Conservation (phyloP, 257 asterid genomes). For the Salvia splendens region DNA sequence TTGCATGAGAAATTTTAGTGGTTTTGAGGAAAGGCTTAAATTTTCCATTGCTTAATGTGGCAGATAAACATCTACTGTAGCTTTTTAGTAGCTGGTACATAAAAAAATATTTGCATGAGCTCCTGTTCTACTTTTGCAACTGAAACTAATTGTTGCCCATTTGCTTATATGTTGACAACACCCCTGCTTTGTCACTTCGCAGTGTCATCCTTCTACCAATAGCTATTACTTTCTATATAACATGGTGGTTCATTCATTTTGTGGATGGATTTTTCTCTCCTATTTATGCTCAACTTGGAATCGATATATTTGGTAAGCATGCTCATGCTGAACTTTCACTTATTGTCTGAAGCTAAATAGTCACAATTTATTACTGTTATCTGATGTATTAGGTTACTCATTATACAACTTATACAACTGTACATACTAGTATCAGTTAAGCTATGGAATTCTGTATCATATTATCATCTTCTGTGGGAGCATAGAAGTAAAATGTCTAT, state of each 20-base stretch:
- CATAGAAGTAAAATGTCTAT: neutral
- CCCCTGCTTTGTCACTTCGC: slow-evolving; percentile 38
- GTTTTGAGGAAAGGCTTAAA: slow-evolving; percentile 11
- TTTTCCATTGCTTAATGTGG: neutral
- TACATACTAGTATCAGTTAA: neutral
- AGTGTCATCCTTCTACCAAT: slow-evolving; percentile 77
- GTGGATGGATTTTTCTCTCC: slow-evolving; percentile 84
- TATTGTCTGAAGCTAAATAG: slow-evolving; percentile 18
- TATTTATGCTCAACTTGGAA: slow-evolving; percentile 64
- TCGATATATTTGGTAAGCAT: slow-evolving; percentile 66
- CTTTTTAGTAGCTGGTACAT: no score
- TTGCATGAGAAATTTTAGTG: slow-evolving; percentile 5
- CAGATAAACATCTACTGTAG: no score
- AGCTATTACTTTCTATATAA: slow-evolving; percentile 69
- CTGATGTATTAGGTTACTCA: slow-evolving; percentile 11
- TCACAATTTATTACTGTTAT: slow-evolving; percentile 9
- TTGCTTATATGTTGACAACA: slow-evolving; percentile 12
- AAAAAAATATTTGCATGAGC: slow-evolving; percentile 1
- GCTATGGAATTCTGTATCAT: slow-evolving; percentile 1
- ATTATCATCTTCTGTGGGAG: neutral
- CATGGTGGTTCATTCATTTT: slow-evolving; percentile 84
- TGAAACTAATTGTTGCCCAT: slow-evolving; percentile 1
- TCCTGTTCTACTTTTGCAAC: neutral
- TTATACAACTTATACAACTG: neutral
- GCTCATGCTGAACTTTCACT: slow-evolving; percentile 27